Conservation (phyloP, 2,329 filamentous ascomycete genomes). For the Phialophora macrospora region DNA sequence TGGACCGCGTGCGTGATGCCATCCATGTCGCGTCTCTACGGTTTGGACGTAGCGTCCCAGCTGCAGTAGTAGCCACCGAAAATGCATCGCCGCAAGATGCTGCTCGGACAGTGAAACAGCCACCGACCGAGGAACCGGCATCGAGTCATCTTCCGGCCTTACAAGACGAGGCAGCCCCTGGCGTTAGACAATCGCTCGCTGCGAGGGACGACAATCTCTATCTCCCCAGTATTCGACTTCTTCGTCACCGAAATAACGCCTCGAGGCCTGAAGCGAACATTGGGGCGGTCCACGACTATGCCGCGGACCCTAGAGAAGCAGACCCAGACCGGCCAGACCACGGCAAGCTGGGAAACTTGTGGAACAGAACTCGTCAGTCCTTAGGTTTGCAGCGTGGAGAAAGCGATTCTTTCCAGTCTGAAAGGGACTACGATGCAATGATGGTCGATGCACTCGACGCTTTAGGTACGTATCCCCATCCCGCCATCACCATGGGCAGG, state of each 20-base stretch:
- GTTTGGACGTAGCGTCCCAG: slow-evolving; percentile 5
- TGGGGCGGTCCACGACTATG: slow-evolving; percentile 12
- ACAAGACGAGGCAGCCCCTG: slow-evolving; percentile 1
- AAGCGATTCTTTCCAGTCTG: slow-evolving; percentile 5
- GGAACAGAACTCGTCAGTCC: slow-evolving; percentile 8
- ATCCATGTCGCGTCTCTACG: slow-evolving; percentile 7
- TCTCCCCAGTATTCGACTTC: slow-evolving; percentile 15
- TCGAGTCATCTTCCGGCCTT: slow-evolving; percentile 5
- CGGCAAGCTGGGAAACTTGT: slow-evolving; percentile 8
- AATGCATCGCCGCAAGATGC: slow-evolving; percentile 8
- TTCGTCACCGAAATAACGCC: slow-evolving; percentile 5
- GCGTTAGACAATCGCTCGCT: background rate
- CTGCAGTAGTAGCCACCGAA: slow-evolving; percentile 13
- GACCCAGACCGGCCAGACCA: background rate
- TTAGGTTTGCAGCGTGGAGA: background rate
- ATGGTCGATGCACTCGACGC: slow-evolving; percentile 18
- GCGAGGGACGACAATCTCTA: slow-evolving; percentile 12
- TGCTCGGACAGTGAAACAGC: background rate
- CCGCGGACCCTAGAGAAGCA: slow-evolving; percentile 7
- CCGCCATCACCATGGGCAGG: background rate
- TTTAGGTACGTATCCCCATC: slow-evolving; percentile 4
- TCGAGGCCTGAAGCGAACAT: slow-evolving; percentile 10
- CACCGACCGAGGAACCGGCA: slow-evolving; percentile 2
- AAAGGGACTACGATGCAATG: slow-evolving; percentile 14
- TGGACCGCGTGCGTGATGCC: slow-evolving; percentile 16